Evolutionary conservation across 225 moss, liverwort and hornwort genomes (phyloP).

Genomic region (Sphagnum tenellum): DNA sequence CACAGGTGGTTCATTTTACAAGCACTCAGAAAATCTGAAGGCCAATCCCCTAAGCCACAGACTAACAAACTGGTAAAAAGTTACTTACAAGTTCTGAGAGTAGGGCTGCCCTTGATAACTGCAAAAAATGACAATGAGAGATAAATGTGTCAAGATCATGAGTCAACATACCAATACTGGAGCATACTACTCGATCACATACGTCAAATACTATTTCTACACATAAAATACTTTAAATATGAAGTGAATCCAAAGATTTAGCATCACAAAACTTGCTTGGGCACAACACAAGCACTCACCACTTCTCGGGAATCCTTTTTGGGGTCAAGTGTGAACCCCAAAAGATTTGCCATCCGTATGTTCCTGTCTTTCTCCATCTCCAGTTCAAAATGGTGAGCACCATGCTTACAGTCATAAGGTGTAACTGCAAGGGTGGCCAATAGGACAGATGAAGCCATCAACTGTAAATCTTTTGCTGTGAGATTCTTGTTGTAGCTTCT

Average conservation of each 20-base stretch:
- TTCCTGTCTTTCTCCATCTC: slow-evolving; percentile 98
- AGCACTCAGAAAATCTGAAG: neutral
- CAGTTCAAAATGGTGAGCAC: slow-evolving; percentile 92
- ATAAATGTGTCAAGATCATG: too few species aligned
- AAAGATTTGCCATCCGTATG: slow-evolving; percentile 83
- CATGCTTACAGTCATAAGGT: slow-evolving; percentile 91
- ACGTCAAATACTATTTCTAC: neutral
- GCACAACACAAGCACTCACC: slow-evolving; percentile 25
- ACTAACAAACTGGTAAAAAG: neutral
- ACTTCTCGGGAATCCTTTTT: slow-evolving; percentile 96
- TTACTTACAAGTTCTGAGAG: slow-evolving; percentile 80
- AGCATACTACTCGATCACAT: neutral
- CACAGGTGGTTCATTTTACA: neutral
- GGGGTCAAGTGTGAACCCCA: slow-evolving; percentile 85
- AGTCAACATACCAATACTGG: neutral
- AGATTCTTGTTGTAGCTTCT: slow-evolving; percentile 96
- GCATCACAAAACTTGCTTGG: neutral
- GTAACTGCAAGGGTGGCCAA: slow-evolving; percentile 87
- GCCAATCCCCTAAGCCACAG: neutral
- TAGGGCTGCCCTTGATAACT: slow-evolving; percentile 85
- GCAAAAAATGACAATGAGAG: slow-evolving; percentile 8
- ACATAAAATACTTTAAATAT: neutral
- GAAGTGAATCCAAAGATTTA: neutral
- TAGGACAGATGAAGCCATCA: slow-evolving; percentile 95
- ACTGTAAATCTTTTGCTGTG: slow-evolving; percentile 83